Evolutionary conservation across 208 protist species (phyloP), one percentile per base, ranked within the genome.

Genomic region (Crithidia fasciculata): DNA sequence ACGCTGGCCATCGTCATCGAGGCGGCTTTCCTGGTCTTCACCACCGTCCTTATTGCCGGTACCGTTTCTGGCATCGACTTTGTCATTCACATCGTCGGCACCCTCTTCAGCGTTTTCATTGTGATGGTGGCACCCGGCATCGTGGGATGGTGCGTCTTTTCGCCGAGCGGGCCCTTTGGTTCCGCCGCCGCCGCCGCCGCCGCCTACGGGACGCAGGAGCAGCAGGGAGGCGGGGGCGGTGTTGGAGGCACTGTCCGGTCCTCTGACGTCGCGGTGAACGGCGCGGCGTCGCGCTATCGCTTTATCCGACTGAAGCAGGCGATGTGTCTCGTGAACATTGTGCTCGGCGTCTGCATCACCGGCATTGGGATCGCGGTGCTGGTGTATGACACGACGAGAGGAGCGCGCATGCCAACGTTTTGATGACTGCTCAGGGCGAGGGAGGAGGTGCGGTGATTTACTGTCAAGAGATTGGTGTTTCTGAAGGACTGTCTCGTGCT

Each of bases 61-160:
- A 54, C 80, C 0, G 83, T 94, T 52, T 80, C 86, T 4, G 89
- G 89, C 37, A 94, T 94, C 45, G 78, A 75, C 19, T 80, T 91
- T 55, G 84, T 90, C 44, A 94, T 94, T 74, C 80, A 87, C 64
- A 68, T 94, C 39, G 64, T 90, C 28, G 89, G 89, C 47, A 83
- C 82, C 0, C 70, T 94, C 12, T 86, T 89, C 66, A 84, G 86
- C 47, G 72, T 86, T 37, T 85, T 88, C 68, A 58, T 91, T 45
- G 88, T 94, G 67, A 79, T 91, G 52, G 88, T 84, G n/a, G 74
- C 64, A 2, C 89, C 89, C 36, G 84, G 86, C 2, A 69, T 89
- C 10, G 80, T 89, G 62, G 85, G 79, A 10, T 83, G 83, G 81
- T 85, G 77, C 59, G 59, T 85, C 50, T 90, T 89, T 50, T 89